Evolutionary conservation across 2,329 filamentous ascomycete genomes (phyloP).

Genomic region (Pestalotiopsis sp.): DNA sequence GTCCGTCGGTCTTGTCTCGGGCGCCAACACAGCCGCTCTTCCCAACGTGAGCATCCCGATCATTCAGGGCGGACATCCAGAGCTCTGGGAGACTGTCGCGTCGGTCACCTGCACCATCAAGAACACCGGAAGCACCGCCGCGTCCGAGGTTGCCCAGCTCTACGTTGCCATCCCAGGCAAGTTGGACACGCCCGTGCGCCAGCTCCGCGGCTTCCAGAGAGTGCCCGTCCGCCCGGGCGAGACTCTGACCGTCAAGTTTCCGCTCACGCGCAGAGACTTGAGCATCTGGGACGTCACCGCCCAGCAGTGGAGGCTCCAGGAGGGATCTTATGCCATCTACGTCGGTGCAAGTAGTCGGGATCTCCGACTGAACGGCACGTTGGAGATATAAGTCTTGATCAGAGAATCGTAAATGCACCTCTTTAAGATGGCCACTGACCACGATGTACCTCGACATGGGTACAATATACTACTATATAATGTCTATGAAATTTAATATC

Average conservation of each 20-base stretch:
- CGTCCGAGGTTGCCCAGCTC: conserved; percentile 70
- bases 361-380: conserved; percentile 18
- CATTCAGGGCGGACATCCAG: conserved; percentile 45
- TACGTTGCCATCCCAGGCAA: conserved; percentile 48
- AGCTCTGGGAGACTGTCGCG: conserved; percentile 50
- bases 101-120: conserved; percentile 62
- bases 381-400: conserved; percentile 27
- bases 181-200: conserved; percentile 20
- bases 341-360: conserved; percentile 15
- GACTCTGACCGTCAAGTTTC: conserved; percentile 53
- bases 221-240: conserved; percentile 58
- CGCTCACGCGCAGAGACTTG: conserved; percentile 66
- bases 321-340: conserved; percentile 37
- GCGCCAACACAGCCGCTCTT: not conserved
- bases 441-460: not conserved
- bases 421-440: not conserved
- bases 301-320: conserved; percentile 67
- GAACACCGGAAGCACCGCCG: conserved; percentile 65
- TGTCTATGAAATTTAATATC: not conserved
- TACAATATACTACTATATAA: not conserved
- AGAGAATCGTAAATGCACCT: too few relatives aligned
- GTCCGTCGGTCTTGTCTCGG: not conserved
- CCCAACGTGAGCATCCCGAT: conserved; percentile 33
- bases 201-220: conserved; percentile 65
- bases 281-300: conserved; percentile 69